Conservation (phyloP, 805 yeast species). For the Grigorovia yakushimaensis region DNA sequence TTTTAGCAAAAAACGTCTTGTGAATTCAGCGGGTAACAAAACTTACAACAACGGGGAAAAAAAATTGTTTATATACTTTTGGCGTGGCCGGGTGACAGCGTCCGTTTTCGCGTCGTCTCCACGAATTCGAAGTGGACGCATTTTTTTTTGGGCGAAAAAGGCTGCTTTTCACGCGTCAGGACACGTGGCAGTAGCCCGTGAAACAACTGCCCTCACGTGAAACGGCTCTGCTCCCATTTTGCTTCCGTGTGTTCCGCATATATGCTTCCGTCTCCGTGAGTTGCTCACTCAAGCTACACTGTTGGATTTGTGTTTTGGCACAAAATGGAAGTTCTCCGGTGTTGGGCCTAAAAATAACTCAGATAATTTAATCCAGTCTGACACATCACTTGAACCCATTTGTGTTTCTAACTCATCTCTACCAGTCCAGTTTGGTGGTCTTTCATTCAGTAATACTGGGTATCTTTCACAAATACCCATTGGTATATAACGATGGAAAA, state of each 20-base stretch:
- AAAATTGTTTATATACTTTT: not conserved
- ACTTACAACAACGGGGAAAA: not conserved
- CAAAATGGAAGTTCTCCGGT: conserved; percentile 61
- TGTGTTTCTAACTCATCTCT: conserved; percentile 87
- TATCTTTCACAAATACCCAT: conserved; percentile 81
- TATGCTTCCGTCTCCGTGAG: not conserved
- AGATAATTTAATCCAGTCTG: conserved; percentile 91
- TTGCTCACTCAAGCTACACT: not conserved
- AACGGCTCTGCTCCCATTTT: not conserved
- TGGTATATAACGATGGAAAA: conserved; percentile 90
- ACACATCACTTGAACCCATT: conserved; percentile 73
- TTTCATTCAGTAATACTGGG: conserved; percentile 83
- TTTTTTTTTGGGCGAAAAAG: not conserved
- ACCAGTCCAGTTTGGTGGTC: conserved; percentile 91
- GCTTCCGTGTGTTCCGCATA: not conserved
- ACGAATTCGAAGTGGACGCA: not conserved
- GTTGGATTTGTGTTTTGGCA: conserved; percentile 93
- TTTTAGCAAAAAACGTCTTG: not conserved
- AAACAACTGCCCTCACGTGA: not conserved
- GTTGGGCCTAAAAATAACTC: conserved; percentile 93
- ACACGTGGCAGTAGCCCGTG: not conserved
- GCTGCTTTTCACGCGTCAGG: not conserved
- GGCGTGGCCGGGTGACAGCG: not conserved
- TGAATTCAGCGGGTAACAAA: not conserved
- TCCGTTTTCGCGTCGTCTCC: not conserved